phyloP scores from a whole-genome alignment of 2,329 filamentous ascomycete species.

The Pestalotiopsis sp. region DNA sequence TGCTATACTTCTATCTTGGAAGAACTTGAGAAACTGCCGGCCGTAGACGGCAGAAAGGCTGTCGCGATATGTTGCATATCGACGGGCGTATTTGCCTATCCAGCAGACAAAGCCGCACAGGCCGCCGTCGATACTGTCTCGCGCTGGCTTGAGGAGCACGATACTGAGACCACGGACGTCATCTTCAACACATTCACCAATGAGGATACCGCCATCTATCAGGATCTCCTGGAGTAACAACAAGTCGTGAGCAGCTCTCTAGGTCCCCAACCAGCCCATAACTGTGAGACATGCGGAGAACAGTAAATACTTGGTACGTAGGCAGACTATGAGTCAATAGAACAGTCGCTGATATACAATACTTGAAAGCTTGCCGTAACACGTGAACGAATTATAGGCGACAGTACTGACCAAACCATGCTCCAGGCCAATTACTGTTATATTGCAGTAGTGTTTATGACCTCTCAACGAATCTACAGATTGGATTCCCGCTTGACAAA shows the following conservation, averaged over 20 bases:
- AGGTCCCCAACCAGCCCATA: too few species aligned
- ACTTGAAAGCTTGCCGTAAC: too few species aligned
- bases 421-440: too few species aligned
- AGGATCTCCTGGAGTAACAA: not conserved
- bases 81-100: conserved; percentile 37
- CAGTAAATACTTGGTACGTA: too few species aligned
- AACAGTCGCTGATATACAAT: too few species aligned
- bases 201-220: conserved; percentile 20
- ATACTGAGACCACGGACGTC: conserved; percentile 28
- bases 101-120: conserved; percentile 27
- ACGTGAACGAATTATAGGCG: too few species aligned
- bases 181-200: conserved; percentile 35
- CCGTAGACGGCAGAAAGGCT: conserved; percentile 25
- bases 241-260: too few species aligned
- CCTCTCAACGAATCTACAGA: too few species aligned
- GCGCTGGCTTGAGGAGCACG: conserved; percentile 28
- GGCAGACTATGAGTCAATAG: too few species aligned
- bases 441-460: too few species aligned
- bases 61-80: conserved; percentile 36
- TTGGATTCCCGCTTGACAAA: conserved; percentile 15
- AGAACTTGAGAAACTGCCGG: conserved; percentile 24
- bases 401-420: too few species aligned
- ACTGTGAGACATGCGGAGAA: too few species aligned
- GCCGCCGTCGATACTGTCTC: conserved; percentile 17
- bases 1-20: conserved; percentile 33